These are phyloP conservation scores for Hygrocybe coccinea DNA, from an alignment of 768 basidiomycete genomes.

Conservation along the genomic window DNA sequence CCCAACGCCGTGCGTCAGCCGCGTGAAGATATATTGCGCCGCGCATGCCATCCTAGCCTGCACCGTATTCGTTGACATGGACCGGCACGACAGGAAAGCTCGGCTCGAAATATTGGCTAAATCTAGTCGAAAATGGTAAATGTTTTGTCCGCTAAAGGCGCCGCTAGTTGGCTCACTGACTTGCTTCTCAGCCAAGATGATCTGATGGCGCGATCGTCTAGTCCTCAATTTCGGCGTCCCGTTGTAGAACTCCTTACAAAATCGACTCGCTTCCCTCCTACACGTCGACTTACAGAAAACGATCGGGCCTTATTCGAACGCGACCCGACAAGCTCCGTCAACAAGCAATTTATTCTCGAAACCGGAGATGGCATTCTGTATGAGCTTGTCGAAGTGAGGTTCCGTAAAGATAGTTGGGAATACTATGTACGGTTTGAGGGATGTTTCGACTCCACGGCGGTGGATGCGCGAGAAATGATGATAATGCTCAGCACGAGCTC, in stretches of 20 bases:
- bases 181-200: neutral
- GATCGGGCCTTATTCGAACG: neutral
- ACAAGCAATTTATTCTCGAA: conserved; percentile 1
- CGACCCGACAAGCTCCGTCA: neutral
- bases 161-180: neutral
- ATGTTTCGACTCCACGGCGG: neutral
- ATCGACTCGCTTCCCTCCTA: neutral
- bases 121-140: neutral
- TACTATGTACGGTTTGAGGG: conserved; percentile 4
- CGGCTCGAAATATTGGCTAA: neutral
- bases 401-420: neutral
- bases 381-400: neutral
- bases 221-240: neutral
- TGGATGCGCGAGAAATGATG: neutral
- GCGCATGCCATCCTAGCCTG: conserved; percentile 1
- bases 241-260: neutral
- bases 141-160: neutral
- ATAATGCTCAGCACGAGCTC: neutral
- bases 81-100: neutral
- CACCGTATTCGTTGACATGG: conserved; percentile 1
- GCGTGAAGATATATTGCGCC: conserved; percentile 4
- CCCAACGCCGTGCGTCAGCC: neutral
- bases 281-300: neutral
- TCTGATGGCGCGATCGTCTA: neutral
- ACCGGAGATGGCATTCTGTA: neutral